Conservation (phyloP, 2,329 filamentous ascomycete genomes). For the Epichloe uncinata region DNA sequence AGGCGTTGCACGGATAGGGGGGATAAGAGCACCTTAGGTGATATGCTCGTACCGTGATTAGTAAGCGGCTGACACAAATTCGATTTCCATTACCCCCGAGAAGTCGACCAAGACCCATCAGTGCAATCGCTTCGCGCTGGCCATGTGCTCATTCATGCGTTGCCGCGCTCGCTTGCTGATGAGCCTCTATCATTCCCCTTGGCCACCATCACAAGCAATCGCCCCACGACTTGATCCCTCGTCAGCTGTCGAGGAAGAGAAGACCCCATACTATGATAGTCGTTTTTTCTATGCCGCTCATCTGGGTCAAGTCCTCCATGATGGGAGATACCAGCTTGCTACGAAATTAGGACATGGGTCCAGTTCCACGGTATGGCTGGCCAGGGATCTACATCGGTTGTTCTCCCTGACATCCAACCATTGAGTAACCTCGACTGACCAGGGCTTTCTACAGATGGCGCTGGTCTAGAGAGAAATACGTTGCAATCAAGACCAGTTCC, state of each 20-base stretch:
- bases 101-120: no score
- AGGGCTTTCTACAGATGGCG: conserved; percentile 8
- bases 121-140: no score
- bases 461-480: conserved; percentile 12
- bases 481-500: conserved; percentile 13
- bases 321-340: conserved; percentile 10
- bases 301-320: conserved; percentile 1
- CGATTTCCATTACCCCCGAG: no score
- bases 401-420: neutral
- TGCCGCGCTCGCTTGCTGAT: neutral
- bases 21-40: no score
- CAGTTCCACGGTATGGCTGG: conserved; percentile 14
- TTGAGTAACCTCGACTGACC: neutral
- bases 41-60: no score
- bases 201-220: conserved; percentile 1
- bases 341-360: conserved; percentile 12
- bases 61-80: no score
- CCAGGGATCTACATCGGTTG: conserved; percentile 10
- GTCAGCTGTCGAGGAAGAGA: neutral
- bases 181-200: neutral
- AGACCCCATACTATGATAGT: no score
- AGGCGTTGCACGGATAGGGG: no score
- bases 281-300: no score
- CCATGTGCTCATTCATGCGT: no score
- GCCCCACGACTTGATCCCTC: conserved; percentile 8